These are phyloP conservation scores for Yamagishiella unicocca DNA, from an alignment of 139 green algal species.

Conservation along the genomic window DNA sequence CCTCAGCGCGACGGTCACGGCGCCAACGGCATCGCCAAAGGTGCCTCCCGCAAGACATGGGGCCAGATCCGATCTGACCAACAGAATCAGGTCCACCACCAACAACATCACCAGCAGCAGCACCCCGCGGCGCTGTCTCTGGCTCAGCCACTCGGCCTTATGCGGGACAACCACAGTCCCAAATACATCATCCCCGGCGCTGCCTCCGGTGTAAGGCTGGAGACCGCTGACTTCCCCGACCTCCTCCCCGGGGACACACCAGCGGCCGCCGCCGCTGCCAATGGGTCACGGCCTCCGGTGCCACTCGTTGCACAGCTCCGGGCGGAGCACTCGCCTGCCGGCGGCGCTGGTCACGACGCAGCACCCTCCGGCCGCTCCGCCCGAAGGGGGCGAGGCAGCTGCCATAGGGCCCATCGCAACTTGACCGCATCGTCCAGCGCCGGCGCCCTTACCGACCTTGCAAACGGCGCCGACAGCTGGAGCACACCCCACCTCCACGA, in stretches of 20 bases:
- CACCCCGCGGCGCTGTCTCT: not conserved
- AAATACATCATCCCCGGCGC: not conserved
- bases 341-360: too few relatives aligned
- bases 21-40: not conserved
- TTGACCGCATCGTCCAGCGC: not conserved
- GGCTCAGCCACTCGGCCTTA: too few relatives aligned
- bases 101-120: not conserved
- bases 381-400: too few relatives aligned
- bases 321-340: too few relatives aligned
- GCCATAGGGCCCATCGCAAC: too few relatives aligned
- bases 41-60: not conserved
- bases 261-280: too few relatives aligned
- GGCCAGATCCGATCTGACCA: constrained; percentile 8
- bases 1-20: not conserved
- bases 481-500: too few relatives aligned
- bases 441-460: not conserved
- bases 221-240: not conserved
- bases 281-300: too few relatives aligned
- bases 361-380: too few relatives aligned
- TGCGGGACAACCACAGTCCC: not conserved
- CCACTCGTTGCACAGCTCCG: too few relatives aligned
- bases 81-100: not conserved
- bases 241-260: not conserved
- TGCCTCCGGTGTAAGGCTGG: not conserved
- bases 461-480: not conserved